Evolutionary conservation across 805 yeast species (phyloP).

Genomic region (Spathaspora boniae): DNA sequence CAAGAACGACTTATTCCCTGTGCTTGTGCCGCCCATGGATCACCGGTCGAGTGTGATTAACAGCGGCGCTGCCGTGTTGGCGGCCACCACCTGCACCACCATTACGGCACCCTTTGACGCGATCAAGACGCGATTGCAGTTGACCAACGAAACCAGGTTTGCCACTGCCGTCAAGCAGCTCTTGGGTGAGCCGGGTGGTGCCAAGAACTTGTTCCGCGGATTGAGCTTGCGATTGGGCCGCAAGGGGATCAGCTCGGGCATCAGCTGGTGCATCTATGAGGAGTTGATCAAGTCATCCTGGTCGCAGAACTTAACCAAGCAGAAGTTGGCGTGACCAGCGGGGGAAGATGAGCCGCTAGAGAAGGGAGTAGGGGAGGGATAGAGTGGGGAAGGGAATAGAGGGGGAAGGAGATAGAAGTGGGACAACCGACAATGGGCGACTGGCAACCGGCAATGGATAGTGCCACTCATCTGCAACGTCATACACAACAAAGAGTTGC

Average conservation of each 20-base stretch:
- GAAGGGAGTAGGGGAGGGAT: not conserved
- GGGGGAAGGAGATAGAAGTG: no score
- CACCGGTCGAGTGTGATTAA: constrained; percentile 44
- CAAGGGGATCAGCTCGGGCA: constrained; percentile 89
- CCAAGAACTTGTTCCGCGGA: constrained; percentile 72
- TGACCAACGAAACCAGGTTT: constrained; percentile 27
- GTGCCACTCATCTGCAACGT: no score
- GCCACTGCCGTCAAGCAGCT: constrained; percentile 35
- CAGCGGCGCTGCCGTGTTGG: constrained; percentile 67
- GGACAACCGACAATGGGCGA: no score
- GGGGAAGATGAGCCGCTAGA: constrained; percentile 1
- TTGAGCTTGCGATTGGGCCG: constrained; percentile 74
- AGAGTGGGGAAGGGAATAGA: no score
- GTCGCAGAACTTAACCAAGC: no score
- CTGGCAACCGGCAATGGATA: no score
- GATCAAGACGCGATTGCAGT: constrained; percentile 86
- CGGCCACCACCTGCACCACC: constrained; percentile 79
- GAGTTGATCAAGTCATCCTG: constrained; percentile 74
- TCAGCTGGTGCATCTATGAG: constrained; percentile 96
- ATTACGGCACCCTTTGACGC: constrained; percentile 95
- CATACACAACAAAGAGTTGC: no score
- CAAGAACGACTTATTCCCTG: constrained; percentile 55
- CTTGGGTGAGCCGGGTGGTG: constrained; percentile 44
- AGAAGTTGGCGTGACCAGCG: no score
- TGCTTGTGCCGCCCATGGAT: constrained; percentile 19